phyloP scores from a whole-genome alignment of 2,329 filamentous ascomycete genomes.

The Talaromyces islandicus region DNA sequence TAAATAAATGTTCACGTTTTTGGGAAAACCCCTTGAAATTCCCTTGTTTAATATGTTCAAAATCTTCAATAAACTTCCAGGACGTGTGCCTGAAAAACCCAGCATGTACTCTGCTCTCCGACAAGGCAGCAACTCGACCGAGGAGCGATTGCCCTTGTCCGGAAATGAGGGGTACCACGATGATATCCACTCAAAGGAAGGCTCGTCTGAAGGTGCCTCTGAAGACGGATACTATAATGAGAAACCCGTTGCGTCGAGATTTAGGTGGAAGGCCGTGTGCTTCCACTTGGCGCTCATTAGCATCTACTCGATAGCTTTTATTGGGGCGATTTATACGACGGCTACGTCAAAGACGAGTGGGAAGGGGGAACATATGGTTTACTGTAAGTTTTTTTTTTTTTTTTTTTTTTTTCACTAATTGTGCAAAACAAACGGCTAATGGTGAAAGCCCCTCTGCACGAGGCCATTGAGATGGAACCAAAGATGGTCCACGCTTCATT shows the following conservation, averaged over 20 bases:
- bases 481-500: neutral
- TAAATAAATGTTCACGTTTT: neutral
- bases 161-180: neutral
- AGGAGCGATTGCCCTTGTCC: neutral
- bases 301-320: neutral
- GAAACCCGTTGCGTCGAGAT: neutral
- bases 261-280: neutral
- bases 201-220: neutral
- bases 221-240: neutral
- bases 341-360: neutral
- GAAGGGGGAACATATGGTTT: neutral
- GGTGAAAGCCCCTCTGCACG: neutral
- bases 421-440: neutral
- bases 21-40: neutral
- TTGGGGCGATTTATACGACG: neutral
- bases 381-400: neutral
- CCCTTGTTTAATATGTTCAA: neutral
- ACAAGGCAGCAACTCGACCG: neutral
- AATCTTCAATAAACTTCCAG: neutral
- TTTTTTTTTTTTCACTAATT: too few relatives aligned
- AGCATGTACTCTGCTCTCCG: neutral
- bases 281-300: neutral
- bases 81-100: neutral
- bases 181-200: too few relatives aligned
- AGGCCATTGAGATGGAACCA: neutral